Base-by-base conservation (phyloP, 2,329 filamentous ascomycete genomes). In the Hymenoscyphus fraxineus region DNA sequence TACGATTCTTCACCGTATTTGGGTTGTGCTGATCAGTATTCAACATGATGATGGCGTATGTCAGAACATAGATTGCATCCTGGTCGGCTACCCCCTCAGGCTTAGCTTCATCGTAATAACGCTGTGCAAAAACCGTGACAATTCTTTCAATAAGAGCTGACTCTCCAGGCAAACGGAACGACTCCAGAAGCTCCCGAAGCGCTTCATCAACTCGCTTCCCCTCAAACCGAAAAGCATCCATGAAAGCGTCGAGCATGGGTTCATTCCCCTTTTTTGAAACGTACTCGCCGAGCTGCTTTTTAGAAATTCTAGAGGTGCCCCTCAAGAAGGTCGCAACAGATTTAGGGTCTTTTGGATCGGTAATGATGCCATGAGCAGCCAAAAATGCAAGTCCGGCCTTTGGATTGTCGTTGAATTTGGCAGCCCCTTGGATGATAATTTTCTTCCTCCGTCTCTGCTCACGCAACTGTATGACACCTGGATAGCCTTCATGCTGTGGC, bases 1-100 rank as follows among this genome's bases (percentile, higher is more conserved):
- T 99, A 51, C 94, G 91, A 73, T 90, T 91, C 71, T 87, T 81
- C 70, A 87, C 93, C 67, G 98, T 78, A 71, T 97, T 98, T 0
- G 93, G 93, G 73, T 96, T 99, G 77, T 98, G 95, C 72, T 96
- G 90, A 74, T 99, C 95, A 0, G 94, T 97, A 74, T 99, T 99
- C 64, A 99, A 81, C 86, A 99, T 93, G 76, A 99, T 97, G 73
- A 97, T 96, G 44, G 93, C 95, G 75, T 99, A 99, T 0, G 91
- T 94, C 60, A 99, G 81, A 58, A 99, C 87, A 73, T 91, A 99
- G 27, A 95, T 88, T 7, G 93, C 88, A 76, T 99, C 95, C 71
- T 91, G 90, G 73, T 96, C 88, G 6, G 88, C 90, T 67, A 98
- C 88, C 27, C 88, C 90, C 62, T 90, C 85, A 0, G 91, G 89